phyloP scores from a whole-genome alignment of 192 early-diverging fungal genomes.

The Coemansia sp. region DNA sequence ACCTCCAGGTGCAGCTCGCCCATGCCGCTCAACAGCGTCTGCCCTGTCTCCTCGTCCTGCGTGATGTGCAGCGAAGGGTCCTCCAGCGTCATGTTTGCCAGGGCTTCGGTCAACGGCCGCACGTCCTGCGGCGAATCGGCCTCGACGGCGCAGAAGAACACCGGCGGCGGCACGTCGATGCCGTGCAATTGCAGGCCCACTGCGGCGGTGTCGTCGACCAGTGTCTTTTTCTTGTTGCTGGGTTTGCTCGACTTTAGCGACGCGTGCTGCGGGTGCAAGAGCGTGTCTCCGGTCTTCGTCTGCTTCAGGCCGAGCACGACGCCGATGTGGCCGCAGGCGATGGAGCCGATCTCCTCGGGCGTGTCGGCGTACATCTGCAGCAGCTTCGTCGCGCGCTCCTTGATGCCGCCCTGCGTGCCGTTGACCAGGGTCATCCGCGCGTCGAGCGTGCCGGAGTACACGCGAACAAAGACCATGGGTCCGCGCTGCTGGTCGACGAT shows the following conservation, averaged over 20 bases:
- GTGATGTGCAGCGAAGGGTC: slow-evolving; percentile 82
- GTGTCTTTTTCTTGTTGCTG: neutral
- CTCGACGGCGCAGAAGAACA: slow-evolving; percentile 79
- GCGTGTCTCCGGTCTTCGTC: slow-evolving; percentile 84
- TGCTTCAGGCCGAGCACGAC: slow-evolving; percentile 81
- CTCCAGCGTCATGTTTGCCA: slow-evolving; percentile 75
- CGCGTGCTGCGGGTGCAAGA: slow-evolving; percentile 61
- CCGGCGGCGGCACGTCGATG: slow-evolving; percentile 82
- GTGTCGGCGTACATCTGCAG: slow-evolving; percentile 92
- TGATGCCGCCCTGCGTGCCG: slow-evolving; percentile 58
- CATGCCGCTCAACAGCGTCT: slow-evolving; percentile 88
- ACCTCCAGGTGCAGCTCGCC: slow-evolving; percentile 95
- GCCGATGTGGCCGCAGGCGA: slow-evolving; percentile 80
- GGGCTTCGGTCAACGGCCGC: slow-evolving; percentile 66
- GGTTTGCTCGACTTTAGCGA: neutral
- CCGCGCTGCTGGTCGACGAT: slow-evolving; percentile 83
- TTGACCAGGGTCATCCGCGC: slow-evolving; percentile 69
- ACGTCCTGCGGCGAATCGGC: slow-evolving; percentile 78
- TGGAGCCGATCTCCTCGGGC: slow-evolving; percentile 74
- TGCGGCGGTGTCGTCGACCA: slow-evolving; percentile 9
- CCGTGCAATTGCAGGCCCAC: slow-evolving; percentile 62
- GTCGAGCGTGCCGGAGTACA: slow-evolving; percentile 80
- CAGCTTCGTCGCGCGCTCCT: slow-evolving; percentile 81
- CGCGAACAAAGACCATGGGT: slow-evolving; percentile 86
- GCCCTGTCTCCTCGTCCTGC: slow-evolving; percentile 82